phyloP scores from a whole-genome alignment of 2,329 filamentous ascomycete genomes.

The Paecilomyces dactylethromorphus region DNA sequence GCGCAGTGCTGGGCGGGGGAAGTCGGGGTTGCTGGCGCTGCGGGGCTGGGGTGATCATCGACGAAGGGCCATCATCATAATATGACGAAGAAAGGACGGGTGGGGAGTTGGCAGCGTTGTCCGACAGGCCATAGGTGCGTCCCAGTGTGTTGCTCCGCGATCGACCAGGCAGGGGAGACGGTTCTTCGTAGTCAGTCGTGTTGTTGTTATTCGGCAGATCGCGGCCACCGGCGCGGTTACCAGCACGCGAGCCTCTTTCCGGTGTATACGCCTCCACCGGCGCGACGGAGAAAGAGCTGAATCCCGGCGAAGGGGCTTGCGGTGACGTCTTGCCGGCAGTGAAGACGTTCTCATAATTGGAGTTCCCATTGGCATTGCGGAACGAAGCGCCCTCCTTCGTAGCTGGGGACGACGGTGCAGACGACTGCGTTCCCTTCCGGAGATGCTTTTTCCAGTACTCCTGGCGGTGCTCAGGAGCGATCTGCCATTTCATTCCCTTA shows the following conservation, averaged over 20 bases:
- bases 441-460: constrained; percentile 71
- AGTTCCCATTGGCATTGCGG: constrained; percentile 27
- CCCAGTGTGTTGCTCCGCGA: constrained; percentile 20
- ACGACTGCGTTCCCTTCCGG: constrained; percentile 38
- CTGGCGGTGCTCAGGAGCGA: constrained; percentile 73
- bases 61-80: constrained; percentile 40
- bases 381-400: constrained; percentile 36
- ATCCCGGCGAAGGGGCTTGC: constrained; percentile 32
- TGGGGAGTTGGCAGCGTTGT: constrained; percentile 35
- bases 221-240: constrained; percentile 16
- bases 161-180: constrained; percentile 34
- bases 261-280: constrained; percentile 43
- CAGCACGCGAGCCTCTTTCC: constrained; percentile 36
- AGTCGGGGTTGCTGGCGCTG: constrained; percentile 42
- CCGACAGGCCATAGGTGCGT: constrained; percentile 34
- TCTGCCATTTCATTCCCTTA: constrained; percentile 99
- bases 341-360: constrained; percentile 33
- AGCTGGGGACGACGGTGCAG: constrained; percentile 40
- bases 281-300: constrained; percentile 35
- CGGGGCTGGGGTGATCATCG: constrained; percentile 44
- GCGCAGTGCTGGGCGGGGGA: constrained; percentile 43
- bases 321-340: constrained; percentile 31
- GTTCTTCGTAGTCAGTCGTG: constrained; percentile 33
- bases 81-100: constrained; percentile 44
- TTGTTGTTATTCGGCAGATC: constrained; percentile 25